Base-by-base conservation (phyloP, 768 basidiomycete genomes). In the Coprinopsis marcescibilis region DNA sequence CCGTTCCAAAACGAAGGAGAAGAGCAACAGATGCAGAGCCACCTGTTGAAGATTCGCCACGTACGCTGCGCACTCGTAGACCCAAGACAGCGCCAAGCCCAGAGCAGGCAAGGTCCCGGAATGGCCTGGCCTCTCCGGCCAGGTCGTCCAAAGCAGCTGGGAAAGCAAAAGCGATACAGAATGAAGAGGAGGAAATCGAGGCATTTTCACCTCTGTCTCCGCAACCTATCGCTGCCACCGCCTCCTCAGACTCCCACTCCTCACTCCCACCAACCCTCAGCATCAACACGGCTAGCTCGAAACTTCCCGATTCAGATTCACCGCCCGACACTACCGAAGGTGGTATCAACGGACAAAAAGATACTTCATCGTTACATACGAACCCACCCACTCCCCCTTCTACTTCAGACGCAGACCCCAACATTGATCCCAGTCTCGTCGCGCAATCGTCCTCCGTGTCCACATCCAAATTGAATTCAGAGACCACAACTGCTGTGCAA, bases 301-400 rank as follows among this genome's bases (percentile, higher is more conserved):
- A 35, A 14, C 24, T 40, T 14, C 17, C 47, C 39, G n/a, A 29
- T n/a, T 14, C 29, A 19, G 42, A 46, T 48, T 46, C 52, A 21
- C 42, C 62, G n/a, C n/a, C n/a, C n/a, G n/a, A 39, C 57, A 61
- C 14, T 70, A 70, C 37, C 70, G 70, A 7, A 66, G 65, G 14
- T 71, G 29, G 42, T 63, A 70, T 46, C 76, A 76, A 30, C 72
- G 72, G 43, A 75, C 76, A 19, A 77, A 8, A 45, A 57, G 55
- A 39, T 54, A 58, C 45, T 52, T 29, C 29, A 12, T 39, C 19
- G 55, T 52, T 19, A 55, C 48, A 41, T 43, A 42, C 3, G 44
- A 34, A 46, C 15, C 51, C 56, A 14, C 19, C 43, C 19, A 40
- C 26, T 25, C 23, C 44, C 15, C 32, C 33, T 14, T 38, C 49